Evolutionary conservation across 83 land plant species (phyloP).

Genomic region (Thuja plicata): DNA sequence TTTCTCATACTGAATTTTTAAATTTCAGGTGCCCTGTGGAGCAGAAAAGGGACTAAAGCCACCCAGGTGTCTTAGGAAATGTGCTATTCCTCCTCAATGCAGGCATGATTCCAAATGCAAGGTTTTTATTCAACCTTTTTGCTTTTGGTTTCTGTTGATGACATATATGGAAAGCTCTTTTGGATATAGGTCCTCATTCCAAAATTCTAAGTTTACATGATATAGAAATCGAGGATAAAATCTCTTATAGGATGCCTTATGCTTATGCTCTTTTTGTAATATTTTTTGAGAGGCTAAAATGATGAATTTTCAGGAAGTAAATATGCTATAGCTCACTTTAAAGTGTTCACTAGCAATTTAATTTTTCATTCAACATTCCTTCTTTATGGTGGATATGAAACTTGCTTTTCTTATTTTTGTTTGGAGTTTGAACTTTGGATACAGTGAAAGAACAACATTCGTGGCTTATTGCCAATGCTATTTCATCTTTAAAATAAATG

Average conservation of each 20-base stretch:
- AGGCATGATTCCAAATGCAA: conserved; percentile 57
- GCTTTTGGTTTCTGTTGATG: background rate
- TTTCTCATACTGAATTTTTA: background rate
- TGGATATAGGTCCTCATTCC: background rate
- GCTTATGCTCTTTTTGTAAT: background rate
- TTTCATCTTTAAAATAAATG: background rate
- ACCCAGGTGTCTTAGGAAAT: conserved; percentile 76
- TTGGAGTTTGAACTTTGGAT: background rate
- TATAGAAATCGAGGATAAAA: background rate
- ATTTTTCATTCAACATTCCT: background rate
- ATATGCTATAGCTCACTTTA: background rate
- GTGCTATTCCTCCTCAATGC: conserved; percentile 64
- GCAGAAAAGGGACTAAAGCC: conserved; percentile 82
- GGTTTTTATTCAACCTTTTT: conserved; percentile 34
- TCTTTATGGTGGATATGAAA: background rate
- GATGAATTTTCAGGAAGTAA: background rate
- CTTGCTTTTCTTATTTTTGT: background rate
- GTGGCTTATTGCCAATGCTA: background rate
- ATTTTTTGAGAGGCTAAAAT: background rate
- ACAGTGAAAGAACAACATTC: background rate
- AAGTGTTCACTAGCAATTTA: background rate
- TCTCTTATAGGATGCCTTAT: background rate
- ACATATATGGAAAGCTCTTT: no score
- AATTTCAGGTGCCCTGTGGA: conserved; percentile 93
- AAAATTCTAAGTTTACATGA: background rate